Conservation (phyloP, 2,329 filamentous ascomycete species). For the Sporothrix pseudoabietina region DNA sequence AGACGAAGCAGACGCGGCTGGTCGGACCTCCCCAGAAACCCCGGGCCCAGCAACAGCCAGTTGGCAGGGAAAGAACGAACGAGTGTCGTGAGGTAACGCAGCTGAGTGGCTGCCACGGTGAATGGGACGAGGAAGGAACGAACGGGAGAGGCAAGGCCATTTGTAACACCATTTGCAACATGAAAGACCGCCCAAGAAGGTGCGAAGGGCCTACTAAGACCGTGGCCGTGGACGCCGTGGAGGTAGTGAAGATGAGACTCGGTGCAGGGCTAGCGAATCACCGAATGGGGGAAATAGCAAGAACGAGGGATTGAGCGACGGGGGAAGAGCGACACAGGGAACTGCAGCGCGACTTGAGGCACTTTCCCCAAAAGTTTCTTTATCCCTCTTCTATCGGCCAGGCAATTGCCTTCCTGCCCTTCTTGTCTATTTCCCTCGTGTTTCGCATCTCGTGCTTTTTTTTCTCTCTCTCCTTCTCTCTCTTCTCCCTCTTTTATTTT, state of each 20-base stretch:
- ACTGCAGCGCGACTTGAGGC: slow-evolving; percentile 22
- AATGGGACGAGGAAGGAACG: background rate
- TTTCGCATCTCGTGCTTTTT: slow-evolving; percentile 11
- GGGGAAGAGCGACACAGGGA: slow-evolving; percentile 18
- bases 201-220: slow-evolving; percentile 9
- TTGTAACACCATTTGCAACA: background rate
- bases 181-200: background rate
- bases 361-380: slow-evolving; percentile 29
- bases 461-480: background rate
- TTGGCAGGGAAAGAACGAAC: slow-evolving; percentile 21
- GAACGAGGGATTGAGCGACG: slow-evolving; percentile 21
- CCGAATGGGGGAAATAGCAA: slow-evolving; percentile 25
- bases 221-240: background rate
- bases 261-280: slow-evolving; percentile 19
- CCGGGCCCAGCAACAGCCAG: slow-evolving; percentile 26
- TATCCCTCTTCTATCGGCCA: slow-evolving; percentile 18
- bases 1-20: slow-evolving; percentile 11
- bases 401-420: slow-evolving; percentile 23
- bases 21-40: slow-evolving; percentile 21
- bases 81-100: slow-evolving; percentile 17
- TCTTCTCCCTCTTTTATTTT: background rate
- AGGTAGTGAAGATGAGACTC: slow-evolving; percentile 3
- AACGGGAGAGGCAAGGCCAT: background rate
- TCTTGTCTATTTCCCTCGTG: slow-evolving; percentile 17
- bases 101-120: slow-evolving; percentile 23